Percentiles rank a stretch among this genome's conserved stretches.
These are phyloP conservation scores for Aotearoamyces nothofagi DNA, from an alignment of 2,329 filamentous ascomycete genomes.

Conservation along the genomic window DNA sequence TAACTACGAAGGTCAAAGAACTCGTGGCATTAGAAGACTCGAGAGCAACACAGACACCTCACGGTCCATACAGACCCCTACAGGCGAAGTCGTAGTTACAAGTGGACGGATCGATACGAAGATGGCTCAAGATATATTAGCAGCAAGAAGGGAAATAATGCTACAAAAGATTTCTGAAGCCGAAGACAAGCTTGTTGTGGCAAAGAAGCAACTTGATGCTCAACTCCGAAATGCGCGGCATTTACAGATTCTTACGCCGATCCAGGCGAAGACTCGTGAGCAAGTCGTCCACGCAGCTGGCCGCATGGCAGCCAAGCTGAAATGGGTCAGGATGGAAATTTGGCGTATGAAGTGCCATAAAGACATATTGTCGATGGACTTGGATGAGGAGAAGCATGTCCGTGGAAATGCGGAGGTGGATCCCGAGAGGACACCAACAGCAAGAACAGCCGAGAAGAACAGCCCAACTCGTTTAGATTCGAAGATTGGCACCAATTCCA, in stretches of 20 bases:
- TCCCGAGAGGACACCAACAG: conserved; percentile 6
- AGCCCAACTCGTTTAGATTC: conserved; percentile 17
- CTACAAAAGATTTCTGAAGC: conserved; percentile 68
- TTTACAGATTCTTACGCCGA: conserved; percentile 73
- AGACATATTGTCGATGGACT: conserved; percentile 72
- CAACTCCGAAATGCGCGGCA: conserved; percentile 83
- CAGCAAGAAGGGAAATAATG: conserved; percentile 71
- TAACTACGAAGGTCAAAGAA: conserved; percentile 69
- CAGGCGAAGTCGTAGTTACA: conserved; percentile 58
- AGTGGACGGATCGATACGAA: conserved; percentile 64
- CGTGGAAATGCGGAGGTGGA: conserved; percentile 5
- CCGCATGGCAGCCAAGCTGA: conserved; percentile 72
- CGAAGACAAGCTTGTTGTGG: conserved; percentile 58
- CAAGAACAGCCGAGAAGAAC: conserved; percentile 5
- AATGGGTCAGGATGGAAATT: conserved; percentile 88
- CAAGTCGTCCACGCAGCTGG: conserved; percentile 73
- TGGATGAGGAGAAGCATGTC: conserved; percentile 53
- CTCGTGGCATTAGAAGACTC: conserved; percentile 56
- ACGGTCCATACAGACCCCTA: conserved; percentile 50
- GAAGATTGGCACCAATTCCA: conserved; percentile 21
- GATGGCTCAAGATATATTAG: conserved; percentile 74
- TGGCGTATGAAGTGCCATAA: conserved; percentile 85
- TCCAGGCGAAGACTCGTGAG: conserved; percentile 81
- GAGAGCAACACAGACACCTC: conserved; percentile 33
- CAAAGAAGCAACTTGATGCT: conserved; percentile 65